These are phyloP conservation scores for Amylostereum areolatum DNA, from an alignment of 1,284 basidiomycete species.

Conservation along the genomic window DNA sequence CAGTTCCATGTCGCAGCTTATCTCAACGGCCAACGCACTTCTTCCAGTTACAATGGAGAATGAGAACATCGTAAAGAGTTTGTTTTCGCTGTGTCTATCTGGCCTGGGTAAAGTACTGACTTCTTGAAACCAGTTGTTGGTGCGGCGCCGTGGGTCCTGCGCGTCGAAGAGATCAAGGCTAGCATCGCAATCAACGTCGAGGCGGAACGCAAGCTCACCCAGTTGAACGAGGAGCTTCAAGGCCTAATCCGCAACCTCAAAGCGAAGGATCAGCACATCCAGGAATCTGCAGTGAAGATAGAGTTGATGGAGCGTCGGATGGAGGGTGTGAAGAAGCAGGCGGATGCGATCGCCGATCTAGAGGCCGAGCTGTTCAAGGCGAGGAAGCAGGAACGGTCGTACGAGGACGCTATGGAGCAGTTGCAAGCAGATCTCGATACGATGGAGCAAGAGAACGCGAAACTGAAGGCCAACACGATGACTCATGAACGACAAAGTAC, in stretches of 20 bases:
- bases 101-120: constrained; percentile 3
- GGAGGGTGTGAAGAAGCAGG: constrained; percentile 85
- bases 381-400: constrained; percentile 81
- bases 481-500: constrained; percentile 63
- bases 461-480: constrained; percentile 64
- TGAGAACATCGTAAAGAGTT: constrained; percentile 78
- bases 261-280: constrained; percentile 81
- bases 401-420: constrained; percentile 91
- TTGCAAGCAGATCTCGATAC: constrained; percentile 85
- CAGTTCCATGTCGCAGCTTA: constrained; percentile 62
- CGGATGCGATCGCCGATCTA: constrained; percentile 77
- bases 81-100: constrained; percentile 20
- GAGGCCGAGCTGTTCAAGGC: constrained; percentile 78
- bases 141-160: constrained; percentile 80
- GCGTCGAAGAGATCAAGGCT: constrained; percentile 86
- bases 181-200: constrained; percentile 84
- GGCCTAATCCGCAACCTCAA: constrained; percentile 81
- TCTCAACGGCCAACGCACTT: constrained; percentile 64
- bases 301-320: constrained; percentile 91
- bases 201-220: constrained; percentile 81
- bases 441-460: constrained; percentile 83
- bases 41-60: constrained; percentile 67
- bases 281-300: constrained; percentile 89
- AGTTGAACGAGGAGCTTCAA: constrained; percentile 86
- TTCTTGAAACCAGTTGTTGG: constrained; percentile 51